Evolutionary conservation across 1,284 basidiomycete genomes (phyloP).

Genomic region (Hemileccinum hortonii): DNA sequence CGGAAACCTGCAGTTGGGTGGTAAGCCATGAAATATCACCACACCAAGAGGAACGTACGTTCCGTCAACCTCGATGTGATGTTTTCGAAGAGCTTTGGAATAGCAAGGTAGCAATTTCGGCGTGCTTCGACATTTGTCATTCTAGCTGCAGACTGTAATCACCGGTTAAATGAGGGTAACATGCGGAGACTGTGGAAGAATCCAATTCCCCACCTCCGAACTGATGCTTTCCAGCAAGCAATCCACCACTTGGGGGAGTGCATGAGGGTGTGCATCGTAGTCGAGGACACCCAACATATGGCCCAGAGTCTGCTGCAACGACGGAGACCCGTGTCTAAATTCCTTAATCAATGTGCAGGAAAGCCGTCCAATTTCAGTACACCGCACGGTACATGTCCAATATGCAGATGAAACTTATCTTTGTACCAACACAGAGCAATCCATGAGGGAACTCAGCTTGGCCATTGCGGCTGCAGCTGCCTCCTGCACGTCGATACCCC

Average conservation of each 20-base stretch:
- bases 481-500: conserved; percentile 67
- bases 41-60: conserved; percentile 41
- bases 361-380: conserved; percentile 20
- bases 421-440: conserved; percentile 60
- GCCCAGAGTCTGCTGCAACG: conserved; percentile 76
- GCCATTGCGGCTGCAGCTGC: conserved; percentile 67
- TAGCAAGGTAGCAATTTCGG: conserved; percentile 67
- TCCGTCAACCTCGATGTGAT: conserved; percentile 44
- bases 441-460: conserved; percentile 62
- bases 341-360: conserved; percentile 63
- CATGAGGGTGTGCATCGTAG: conserved; percentile 57
- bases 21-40: conserved; percentile 14
- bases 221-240: conserved; percentile 64
- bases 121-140: conserved; percentile 64
- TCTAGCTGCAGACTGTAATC: conserved; percentile 42
- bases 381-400: conserved; percentile 8
- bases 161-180: conserved; percentile 23
- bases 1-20: conserved; percentile 44
- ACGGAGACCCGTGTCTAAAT: conserved; percentile 52
- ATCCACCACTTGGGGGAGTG: conserved; percentile 50
- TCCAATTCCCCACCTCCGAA: conserved; percentile 45
- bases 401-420: conserved; percentile 55
- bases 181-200: conserved; percentile 21
- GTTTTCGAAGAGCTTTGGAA: conserved; percentile 56
- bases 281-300: conserved; percentile 72